Conservation (phyloP, 441 rosid genomes). For the Gossypium schwendimanii region DNA sequence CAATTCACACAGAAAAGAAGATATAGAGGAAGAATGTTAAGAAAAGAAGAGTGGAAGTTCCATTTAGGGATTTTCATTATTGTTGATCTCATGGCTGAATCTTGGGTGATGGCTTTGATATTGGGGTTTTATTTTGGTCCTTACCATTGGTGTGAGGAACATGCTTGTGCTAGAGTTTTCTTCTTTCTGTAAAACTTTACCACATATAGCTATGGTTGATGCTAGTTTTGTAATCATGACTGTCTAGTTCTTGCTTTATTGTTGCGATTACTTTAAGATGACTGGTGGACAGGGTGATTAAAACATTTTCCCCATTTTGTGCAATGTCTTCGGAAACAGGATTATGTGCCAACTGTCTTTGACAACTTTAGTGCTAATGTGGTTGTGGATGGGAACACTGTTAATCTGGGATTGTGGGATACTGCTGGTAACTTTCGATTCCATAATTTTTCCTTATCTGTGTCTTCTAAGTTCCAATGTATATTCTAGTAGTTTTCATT, state of each 20-base stretch:
- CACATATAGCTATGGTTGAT: background rate
- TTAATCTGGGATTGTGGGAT: slow-evolving; percentile 88
- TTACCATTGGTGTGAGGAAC: background rate
- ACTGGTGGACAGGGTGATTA: background rate
- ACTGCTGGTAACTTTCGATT: slow-evolving; percentile 60
- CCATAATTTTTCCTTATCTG: background rate
- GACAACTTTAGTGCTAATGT: slow-evolving; percentile 94
- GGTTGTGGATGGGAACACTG: slow-evolving; percentile 85
- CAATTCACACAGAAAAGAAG: too few relatives aligned
- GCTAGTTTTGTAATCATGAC: background rate
- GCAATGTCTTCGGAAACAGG: slow-evolving; percentile 41
- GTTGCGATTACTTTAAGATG: background rate
- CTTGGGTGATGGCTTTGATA: background rate
- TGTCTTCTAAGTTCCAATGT: background rate
- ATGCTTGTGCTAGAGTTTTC: slow-evolving; percentile 6
- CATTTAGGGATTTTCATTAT: background rate
- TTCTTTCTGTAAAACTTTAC: background rate
- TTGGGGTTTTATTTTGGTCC: background rate
- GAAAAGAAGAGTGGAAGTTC: too few relatives aligned
- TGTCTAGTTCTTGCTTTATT: background rate
- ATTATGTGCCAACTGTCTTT: slow-evolving; percentile 89
- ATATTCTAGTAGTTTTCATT: background rate
- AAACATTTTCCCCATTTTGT: background rate
- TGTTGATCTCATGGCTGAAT: background rate
- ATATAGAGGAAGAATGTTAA: too few relatives aligned